phyloP scores from a whole-genome alignment of 768 basidiomycete species.

The Boletus insuetus region DNA sequence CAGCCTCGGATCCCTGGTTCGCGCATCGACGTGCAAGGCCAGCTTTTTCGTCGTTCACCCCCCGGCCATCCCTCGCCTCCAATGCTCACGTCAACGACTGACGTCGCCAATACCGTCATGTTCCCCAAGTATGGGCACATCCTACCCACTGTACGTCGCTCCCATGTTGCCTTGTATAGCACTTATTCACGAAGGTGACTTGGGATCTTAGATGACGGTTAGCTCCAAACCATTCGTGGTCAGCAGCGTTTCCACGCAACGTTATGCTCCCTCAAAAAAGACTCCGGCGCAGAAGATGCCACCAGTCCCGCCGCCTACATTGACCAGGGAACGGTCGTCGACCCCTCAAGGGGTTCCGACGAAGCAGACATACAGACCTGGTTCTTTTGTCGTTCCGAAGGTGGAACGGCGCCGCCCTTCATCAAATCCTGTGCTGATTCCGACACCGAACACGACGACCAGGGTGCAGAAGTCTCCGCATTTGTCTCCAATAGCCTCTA shows the following conservation, averaged over 20 bases:
- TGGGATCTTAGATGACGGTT: not conserved
- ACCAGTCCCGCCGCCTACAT: not conserved
- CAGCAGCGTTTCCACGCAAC: not conserved
- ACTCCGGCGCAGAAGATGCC: not conserved
- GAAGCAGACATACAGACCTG: not conserved
- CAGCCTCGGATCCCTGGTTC: not conserved
- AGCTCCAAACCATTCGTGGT: conserved; percentile 12
- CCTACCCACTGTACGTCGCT: not conserved
- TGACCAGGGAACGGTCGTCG: not conserved
- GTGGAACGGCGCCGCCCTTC: not conserved
- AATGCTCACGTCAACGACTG: not conserved
- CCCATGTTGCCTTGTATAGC: not conserved
- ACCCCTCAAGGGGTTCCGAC: no score
- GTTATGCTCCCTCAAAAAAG: not conserved
- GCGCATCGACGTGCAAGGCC: not conserved
- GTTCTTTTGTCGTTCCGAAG: not conserved
- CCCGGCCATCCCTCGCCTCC: not conserved
- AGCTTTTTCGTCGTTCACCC: not conserved
- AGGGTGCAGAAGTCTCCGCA: not conserved
- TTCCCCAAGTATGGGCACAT: not conserved
- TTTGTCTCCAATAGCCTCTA: not conserved
- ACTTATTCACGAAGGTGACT: no score
- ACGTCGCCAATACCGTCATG: not conserved
- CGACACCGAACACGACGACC: not conserved
- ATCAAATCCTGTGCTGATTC: not conserved